Base-by-base conservation (phyloP, 2,329 filamentous ascomycete genomes). In the Paecilomyces niveus region DNA sequence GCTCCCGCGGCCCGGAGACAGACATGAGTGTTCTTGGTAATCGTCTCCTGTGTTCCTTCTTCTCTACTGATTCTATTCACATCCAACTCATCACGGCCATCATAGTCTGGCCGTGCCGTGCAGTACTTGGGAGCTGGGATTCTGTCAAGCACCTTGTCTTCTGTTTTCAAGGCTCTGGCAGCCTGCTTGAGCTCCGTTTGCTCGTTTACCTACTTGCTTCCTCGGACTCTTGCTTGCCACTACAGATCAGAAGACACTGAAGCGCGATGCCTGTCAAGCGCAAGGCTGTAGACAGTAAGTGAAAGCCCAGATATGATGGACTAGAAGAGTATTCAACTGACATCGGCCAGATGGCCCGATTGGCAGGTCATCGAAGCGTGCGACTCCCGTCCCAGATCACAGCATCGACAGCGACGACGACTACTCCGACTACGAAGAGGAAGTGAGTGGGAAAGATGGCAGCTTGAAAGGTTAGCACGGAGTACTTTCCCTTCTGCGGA, bases 241-340 rank as follows among this genome's bases (percentile, higher is more conserved):
- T n/a, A 11, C 24, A 18, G 18, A n/a, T 26, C 7, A 9, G 29
- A 24, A 50, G 22, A 56, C 35, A 39, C n/a, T 56, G 24, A 31
- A n/a, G 33, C 32, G 70, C 64, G 59, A 90, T 91, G 88, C 83
- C 88, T 62, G 79, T 82, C 18, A 91, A 91, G 55, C 78, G 77
- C 55, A 80, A 80, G 66, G 75, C 74, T n/a, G 67, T 71, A n/a
- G 65, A 66, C 53, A 62, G 61, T 53, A 59, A 67, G 64, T 57
- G 70, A 32, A 18, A 3, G 1, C 26, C 31, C n/a, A 7, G 3
- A 15, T 33, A 21, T 54, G 31, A 29, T n/a, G 58, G 55, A 56
- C 55, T 57, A 58, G 62, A 61, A 54, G 60, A 61, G 6, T 45
- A 18, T 18, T 18, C 66, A 54, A 69, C 74, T 63, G 74, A 74